Base-by-base conservation (phyloP, 805 yeast species). In the Kregervanrija delftensis region DNA sequence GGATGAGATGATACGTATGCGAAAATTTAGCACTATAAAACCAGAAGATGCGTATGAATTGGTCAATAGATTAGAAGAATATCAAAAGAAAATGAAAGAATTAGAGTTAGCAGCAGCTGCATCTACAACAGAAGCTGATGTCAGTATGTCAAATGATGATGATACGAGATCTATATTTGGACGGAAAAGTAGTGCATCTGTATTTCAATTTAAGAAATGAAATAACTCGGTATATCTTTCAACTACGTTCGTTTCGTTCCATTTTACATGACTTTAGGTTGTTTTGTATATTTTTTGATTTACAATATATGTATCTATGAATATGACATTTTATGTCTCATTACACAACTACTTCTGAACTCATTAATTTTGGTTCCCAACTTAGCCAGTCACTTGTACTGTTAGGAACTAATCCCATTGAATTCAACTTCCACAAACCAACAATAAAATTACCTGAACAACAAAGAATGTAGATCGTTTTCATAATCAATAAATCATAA, bases 361-460 rank as follows among this genome's bases (percentile, higher is more conserved):
- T 63, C 4, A 43, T 47, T 3, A 69, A 52, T 6, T 71, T 67
- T 2, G 53, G 55, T 58, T 89, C 95, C 90, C 95, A 90, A 6
- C 88, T 80, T 13, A 91, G 66, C 98, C 98, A 93, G 60, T 91
- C 99, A 52, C 95, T 83, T 39, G 74, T 74, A 33, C 80, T 83
- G 54, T 84, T 86, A 16, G 99, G 99, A 47, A 91, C 79, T 51
- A 91, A 68, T 0, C 97, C 98, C 96, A 91, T 86, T 16, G 73
- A 69, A 54, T 85, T 80, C 47, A 93, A 67, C 62, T 93, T 93
- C 79, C 87, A 89, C 13, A 89, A 57, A 2, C 97, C 98, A 33
- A 88, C 77, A 3, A 71, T 76, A 66, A 90, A 68, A 42, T 81
- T 73, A 4, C 76, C 73, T 37, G 80, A 39, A 46, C 74, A 76